Evolutionary conservation across 192 early-diverging fungal species (phyloP), one percentile per base, ranked within the genome.

Genomic region (Coemansia sp.): DNA sequence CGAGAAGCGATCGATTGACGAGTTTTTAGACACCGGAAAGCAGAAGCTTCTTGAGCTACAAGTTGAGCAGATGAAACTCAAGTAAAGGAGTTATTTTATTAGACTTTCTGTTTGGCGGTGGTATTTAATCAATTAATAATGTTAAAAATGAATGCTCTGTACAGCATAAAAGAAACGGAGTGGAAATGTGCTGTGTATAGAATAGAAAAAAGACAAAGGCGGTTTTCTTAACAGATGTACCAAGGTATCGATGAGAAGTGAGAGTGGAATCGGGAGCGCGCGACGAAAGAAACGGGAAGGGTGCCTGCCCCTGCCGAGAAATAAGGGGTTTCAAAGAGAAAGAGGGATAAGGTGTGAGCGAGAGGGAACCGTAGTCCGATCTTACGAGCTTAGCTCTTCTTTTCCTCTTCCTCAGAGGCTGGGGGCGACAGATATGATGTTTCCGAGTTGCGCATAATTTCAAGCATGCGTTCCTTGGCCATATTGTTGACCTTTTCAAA

Each of bases 401-500:
- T 13, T 30, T 14, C 50, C 27, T 7, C 53, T 1, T 54, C 34
- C n/a, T 54, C 53, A 27, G 49, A 27, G 1, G 25, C 2, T 7
- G 49, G 49, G 1, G 49, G 49, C 5, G 22, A 2, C 27, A 52
- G 49, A 18, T 75, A 76, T 33, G 69, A 64, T 11, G 14, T 12
- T 45, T 76, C 73, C 4, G 73, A 76, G 37, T 57, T 41, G 21
- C 34, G n/a, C 15, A 77, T 69, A 40, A 77, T 62, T 63, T 76
- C 62, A 44, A 69, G 43, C 59, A 76, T 55, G 39, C 73, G 73
- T 6, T 37, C 63, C 59, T 66, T 66, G 40, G 55, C 42, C 73
- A 76, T 76, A 37, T 76, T 76, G 63, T 76, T 76, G 63, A 76
- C 73, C 46, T 59, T 69, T 43, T 62, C 45, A 53, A 76, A 76